Percentiles rank a stretch among this genome's conserved stretches.
Evolutionary conservation across 768 basidiomycete species (phyloP).

Genomic region (Paxillus involutus): DNA sequence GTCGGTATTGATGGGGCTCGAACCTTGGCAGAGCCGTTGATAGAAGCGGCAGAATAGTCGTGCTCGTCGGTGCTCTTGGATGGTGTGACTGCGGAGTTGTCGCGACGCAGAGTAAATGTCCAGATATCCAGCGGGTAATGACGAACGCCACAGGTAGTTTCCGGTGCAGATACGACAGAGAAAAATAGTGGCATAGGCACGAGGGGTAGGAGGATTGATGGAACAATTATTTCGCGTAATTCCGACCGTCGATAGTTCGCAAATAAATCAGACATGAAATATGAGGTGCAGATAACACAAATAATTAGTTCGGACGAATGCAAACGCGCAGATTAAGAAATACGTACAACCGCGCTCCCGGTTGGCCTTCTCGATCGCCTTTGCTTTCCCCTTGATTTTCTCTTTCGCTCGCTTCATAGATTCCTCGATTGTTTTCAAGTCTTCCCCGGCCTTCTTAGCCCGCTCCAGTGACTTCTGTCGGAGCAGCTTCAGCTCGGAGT

Average conservation of each 20-base stretch:
- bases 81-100: conserved; percentile 42
- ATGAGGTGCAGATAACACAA: conserved; percentile 16
- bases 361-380: conserved; percentile 68
- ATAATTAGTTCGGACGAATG: conserved; percentile 10
- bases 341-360: conserved; percentile 76
- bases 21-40: conserved; percentile 41
- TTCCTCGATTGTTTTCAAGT: conserved; percentile 72
- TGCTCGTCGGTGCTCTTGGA: conserved; percentile 51
- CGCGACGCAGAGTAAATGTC: conserved; percentile 7
- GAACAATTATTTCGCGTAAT: conserved; percentile 6
- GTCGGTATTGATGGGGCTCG: conserved; percentile 48
- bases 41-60: conserved; percentile 28
- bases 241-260: conserved; percentile 8
- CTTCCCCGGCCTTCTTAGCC: conserved; percentile 73
- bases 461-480: conserved; percentile 58
- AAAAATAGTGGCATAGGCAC: background rate
- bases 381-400: conserved; percentile 72
- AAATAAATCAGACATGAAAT: conserved; percentile 2
- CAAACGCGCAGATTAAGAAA: conserved; percentile 13
- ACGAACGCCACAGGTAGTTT: conserved; percentile 16
- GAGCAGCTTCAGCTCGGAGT: conserved; percentile 57
- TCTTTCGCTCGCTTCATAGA: conserved; percentile 77
- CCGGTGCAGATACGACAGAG: conserved; percentile 2
- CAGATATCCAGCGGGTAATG: conserved; percentile 2
- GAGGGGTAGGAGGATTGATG: background rate